Conservation (phyloP, 1,139 yeast genomes). For the Yamadazyma songkhlaensis region DNA sequence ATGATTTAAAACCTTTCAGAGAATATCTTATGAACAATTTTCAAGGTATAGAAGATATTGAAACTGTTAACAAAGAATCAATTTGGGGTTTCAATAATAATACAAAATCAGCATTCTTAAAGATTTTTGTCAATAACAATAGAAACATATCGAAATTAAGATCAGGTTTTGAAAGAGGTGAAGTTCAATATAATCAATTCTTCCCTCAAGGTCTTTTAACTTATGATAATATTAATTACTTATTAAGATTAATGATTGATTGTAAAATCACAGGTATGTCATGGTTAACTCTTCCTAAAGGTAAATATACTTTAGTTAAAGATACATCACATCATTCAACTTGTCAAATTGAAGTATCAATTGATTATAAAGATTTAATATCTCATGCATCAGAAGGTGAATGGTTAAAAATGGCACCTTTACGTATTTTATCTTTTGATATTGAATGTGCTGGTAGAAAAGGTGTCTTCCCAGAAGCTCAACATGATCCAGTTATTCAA, state of each 20-base stretch:
- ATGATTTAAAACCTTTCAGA: constrained; percentile 47
- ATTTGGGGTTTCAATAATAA: constrained; percentile 93
- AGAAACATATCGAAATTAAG: constrained; percentile 65
- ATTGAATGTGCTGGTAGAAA: constrained; percentile 98
- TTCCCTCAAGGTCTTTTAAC: constrained; percentile 64
- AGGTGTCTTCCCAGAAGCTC: constrained; percentile 95
- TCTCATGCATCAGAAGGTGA: constrained; percentile 91
- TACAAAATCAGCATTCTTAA: constrained; percentile 74
- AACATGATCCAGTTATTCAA: constrained; percentile 91
- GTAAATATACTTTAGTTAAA: constrained; percentile 54
- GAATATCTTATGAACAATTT: constrained; percentile 48
- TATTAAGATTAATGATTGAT: constrained; percentile 87
- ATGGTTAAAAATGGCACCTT: constrained; percentile 91
- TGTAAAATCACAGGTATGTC: constrained; percentile 94
- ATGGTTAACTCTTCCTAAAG: constrained; percentile 88
- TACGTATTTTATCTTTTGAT: constrained; percentile 90
- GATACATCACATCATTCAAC: constrained; percentile 50
- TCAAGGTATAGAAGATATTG: constrained; percentile 60
- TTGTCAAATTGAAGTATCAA: constrained; percentile 80
- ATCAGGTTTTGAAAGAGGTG: constrained; percentile 81
- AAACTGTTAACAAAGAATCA: constrained; percentile 70
- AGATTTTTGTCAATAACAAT: constrained; percentile 65
- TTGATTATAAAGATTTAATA: constrained; percentile 65
- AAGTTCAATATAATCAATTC: constrained; percentile 58
- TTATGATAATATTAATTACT: constrained; percentile 86